phyloP scores from a whole-genome alignment of 768 basidiomycete species.

The Lentinus brumalis region DNA sequence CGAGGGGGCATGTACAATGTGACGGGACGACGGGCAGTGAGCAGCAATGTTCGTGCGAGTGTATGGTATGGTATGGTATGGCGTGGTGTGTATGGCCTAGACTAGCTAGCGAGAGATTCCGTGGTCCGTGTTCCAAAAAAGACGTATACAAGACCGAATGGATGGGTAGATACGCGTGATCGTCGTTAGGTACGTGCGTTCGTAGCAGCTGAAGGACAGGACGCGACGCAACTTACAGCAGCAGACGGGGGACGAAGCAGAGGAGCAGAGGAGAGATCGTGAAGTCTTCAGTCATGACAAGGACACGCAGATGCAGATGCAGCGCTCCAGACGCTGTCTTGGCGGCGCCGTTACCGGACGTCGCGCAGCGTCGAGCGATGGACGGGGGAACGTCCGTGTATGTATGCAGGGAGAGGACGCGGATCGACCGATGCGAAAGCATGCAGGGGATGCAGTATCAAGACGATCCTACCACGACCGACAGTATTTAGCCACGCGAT shows the following conservation, averaged over 20 bases:
- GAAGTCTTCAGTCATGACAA: no score
- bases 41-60: constrained; percentile 11
- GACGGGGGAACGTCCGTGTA: no score
- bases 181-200: neutral
- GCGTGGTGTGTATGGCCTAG: neutral
- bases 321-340: no score
- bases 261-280: neutral
- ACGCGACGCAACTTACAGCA: no score
- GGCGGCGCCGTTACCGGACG: no score
- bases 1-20: neutral
- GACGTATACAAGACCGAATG: neutral
- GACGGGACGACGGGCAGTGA: neutral
- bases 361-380: no score
- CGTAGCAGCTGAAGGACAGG: neutral
- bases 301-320: no score
- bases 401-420: no score
- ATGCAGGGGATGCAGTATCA: no score
- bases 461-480: no score
- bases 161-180: neutral
- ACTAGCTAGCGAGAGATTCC: neutral
- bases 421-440: no score
- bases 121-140: neutral
- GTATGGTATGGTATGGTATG: neutral
- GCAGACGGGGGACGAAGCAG: neutral
- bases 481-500: no score